Evolutionary conservation across 164 flowering plant species (phyloP), one percentile per base, ranked within the genome.

Genomic region (Sedum album): DNA sequence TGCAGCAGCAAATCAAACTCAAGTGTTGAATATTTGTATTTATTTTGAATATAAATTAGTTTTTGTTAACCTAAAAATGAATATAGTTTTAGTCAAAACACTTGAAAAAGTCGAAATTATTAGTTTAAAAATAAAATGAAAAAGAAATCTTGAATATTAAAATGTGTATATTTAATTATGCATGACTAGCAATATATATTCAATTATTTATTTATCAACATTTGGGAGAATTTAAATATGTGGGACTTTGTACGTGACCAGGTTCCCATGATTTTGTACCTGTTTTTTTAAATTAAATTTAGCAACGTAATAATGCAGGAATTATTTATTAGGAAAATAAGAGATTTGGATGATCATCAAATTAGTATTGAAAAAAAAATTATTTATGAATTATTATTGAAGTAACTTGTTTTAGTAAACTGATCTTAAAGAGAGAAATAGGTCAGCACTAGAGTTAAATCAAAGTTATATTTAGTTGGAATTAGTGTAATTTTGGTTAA

Each of bases 241-340:
- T 14, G 31, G 23, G 60, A 51, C 60, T 5, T 51, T 51, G 60
- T 51, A 51, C 25, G 60, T 51, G 60, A 55, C 60, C 60, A 55
- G 60, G 28, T 26, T 25, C 25, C 25, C 28, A 55, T 55, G 31
- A 55, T 55, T 55, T 55, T n/a, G 5, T n/a, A 8, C 9, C 28
- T 1, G 1, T 51, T 51, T n/a, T 20, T 20, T 51, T 55, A 5
- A 55, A 21, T 55, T 55, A 15, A 55, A 55, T 25, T 55, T 55
- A 2, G 60, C 14, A 55, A 25, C 10, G 60, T 14, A 55, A 55
- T 55, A 23, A 55, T 23, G 30, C 10, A 51, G 25, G 10, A 51
- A n/a, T n/a, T n/a, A 6, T 51, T 5, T n/a, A 51, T 51, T 51
- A 5, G 60, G 60, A 26, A 20, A 21, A 51, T 51, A 51, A n/a